Evolutionary conservation across 768 basidiomycete species (phyloP), one percentile per base, ranked within the genome.

Genomic region (Calvatia gigantea): DNA sequence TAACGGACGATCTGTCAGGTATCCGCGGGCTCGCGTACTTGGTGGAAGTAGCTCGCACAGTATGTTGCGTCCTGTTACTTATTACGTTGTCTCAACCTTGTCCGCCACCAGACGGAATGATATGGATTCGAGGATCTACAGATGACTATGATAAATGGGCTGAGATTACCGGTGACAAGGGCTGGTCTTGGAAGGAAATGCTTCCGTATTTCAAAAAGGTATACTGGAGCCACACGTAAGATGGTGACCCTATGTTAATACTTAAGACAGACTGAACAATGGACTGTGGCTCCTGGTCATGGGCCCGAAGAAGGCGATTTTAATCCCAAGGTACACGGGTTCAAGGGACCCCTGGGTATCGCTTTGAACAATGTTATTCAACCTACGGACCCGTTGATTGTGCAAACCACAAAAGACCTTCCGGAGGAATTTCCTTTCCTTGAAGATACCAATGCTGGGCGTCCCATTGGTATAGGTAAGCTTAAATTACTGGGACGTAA

Each of bases 1-100:
- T 1, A 62, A 64, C 45, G 59, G 58, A n/a, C 62, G 65, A 1
- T 9, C 46, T 2, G 38, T 69, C 5, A 25, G 55, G 1, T 66
- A 63, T 32, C 55, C 65, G 2, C 41, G 70, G 25, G 70, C 67
- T 1, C 56, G 60, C 33, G 53, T 67, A 5, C 58, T 70, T 1
- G 70, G 70, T 6, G 70, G 69, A 14, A 60, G 58, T 38, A 66
- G 61, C 33, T 63, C 66, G 5, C 60, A 63, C 42, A 70, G 68
- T 68, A 25, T 5, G 61, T n/a, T 61, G 23, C 32, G 19, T 51
- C 14, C 32, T 17, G 15, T 21, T 11, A 19, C 17, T n/a, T n/a
- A n/a, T n/a, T n/a, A n/a, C n/a, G 15, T 8, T 17, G 6, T 21
- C 29, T 39, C 17, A 12, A 39, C 9, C 14, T 29, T 46, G 17